A percentile compares a stretch with the other conserved stretches of the same genome.
Conservation (phyloP, 345 rosid genomes). For the Euclidium syriacum region DNA sequence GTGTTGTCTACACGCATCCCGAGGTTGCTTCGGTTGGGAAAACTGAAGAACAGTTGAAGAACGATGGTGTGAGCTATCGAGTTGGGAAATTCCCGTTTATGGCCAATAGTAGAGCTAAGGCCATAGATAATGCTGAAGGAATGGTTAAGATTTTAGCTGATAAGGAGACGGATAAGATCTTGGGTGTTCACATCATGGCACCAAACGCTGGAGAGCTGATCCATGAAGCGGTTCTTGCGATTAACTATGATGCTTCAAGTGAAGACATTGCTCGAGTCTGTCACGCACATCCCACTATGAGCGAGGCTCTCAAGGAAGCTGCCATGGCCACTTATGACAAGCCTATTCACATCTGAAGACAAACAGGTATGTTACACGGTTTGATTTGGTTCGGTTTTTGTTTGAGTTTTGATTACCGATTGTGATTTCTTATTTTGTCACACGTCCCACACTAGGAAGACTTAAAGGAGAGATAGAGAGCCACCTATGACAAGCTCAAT, state of each 20-base stretch:
- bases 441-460: not conserved
- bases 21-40: constrained; percentile 92
- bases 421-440: not conserved
- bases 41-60: constrained; percentile 81
- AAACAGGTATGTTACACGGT: constrained; percentile 13
- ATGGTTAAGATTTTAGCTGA: constrained; percentile 75
- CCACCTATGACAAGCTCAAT: constrained; percentile 12
- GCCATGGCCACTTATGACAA: constrained; percentile 89
- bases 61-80: constrained; percentile 51
- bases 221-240: constrained; percentile 78
- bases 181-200: constrained; percentile 89
- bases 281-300: constrained; percentile 88
- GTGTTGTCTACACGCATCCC: constrained; percentile 86
- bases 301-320: constrained; percentile 88
- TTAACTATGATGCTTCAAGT: constrained; percentile 69
- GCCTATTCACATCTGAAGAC: constrained; percentile 65
- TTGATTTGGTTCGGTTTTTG: not conserved
- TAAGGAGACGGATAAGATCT: constrained; percentile 74
- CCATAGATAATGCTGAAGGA: constrained; percentile 85
- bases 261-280: constrained; percentile 84
- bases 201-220: constrained; percentile 87
- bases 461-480: constrained; percentile 9
- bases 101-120: constrained; percentile 87
- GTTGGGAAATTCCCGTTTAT: constrained; percentile 87
- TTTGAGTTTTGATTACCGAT: not conserved